These are phyloP conservation scores for Plantago elongata DNA, from an alignment of 257 asterid species.

Conservation along the genomic window DNA sequence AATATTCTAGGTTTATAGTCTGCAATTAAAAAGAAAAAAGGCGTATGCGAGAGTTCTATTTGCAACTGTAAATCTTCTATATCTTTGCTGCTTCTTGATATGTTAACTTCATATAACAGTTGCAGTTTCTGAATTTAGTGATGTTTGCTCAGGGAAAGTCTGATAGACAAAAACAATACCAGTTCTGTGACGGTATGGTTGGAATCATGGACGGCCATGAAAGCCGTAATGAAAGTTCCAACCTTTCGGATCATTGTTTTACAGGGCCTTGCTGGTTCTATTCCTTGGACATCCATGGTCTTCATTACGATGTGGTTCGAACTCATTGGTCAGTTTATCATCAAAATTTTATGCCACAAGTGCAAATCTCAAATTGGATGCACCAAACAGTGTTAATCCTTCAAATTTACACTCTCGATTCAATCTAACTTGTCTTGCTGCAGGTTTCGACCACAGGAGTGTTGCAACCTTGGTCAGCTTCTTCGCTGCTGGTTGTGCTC, in stretches of 20 bases:
- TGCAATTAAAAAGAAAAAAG: too few species aligned
- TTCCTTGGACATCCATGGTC: slow-evolving; percentile 95
- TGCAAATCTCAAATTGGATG: too few species aligned
- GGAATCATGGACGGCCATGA: slow-evolving; percentile 90
- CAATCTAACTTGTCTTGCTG: slow-evolving; percentile 1
- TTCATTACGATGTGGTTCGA: slow-evolving; percentile 93
- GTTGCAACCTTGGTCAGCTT: slow-evolving; percentile 81
- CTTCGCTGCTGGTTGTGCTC: slow-evolving; percentile 89
- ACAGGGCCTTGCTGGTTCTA: slow-evolving; percentile 90
- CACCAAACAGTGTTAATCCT: too few species aligned
- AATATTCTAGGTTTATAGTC: too few species aligned
- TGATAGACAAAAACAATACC: slow-evolving; percentile 41
- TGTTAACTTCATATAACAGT: background rate
- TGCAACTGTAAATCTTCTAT: too few species aligned
- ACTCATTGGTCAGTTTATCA: slow-evolving; percentile 59
- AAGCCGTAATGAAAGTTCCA: slow-evolving; percentile 68
- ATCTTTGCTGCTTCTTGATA: too few species aligned
- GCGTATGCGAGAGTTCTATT: too few species aligned
- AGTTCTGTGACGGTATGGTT: slow-evolving; percentile 54
- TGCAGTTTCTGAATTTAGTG: background rate
- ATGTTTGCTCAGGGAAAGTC: slow-evolving; percentile 52
- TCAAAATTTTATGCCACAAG: background rate
- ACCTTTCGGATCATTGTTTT: slow-evolving; percentile 90
- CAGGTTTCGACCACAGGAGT: slow-evolving; percentile 91
- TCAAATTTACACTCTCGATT: background rate